Evolutionary conservation across 805 yeast genomes (phyloP), one percentile per base, ranked within the genome.

Genomic region (Myxozyma udenii): DNA sequence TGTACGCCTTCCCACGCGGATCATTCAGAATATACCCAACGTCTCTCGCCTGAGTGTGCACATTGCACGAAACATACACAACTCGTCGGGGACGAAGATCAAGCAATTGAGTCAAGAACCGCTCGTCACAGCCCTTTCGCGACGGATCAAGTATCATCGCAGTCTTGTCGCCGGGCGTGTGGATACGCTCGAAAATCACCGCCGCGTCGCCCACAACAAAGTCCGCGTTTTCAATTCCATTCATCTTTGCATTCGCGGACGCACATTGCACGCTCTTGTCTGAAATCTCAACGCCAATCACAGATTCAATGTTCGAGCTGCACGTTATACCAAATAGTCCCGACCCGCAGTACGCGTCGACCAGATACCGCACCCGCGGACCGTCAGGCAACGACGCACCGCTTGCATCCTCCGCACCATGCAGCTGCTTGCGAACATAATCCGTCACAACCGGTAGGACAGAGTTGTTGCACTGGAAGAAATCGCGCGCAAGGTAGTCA

Each of bases 11-110:
- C 5, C 65, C 68, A 19, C 71, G 75, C 6, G 91, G 83, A 33
- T 81, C 76, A 55, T 77, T 78, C 50, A 90, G 68, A 64, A 93
- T 86, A 74, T 81, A 89, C 61, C 87, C 91, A 41, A 93, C 67
- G 67, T 93, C 98, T 62, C 98, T 76, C 3, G 98, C 98, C 70
- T 93, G 98, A 18, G 96, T 87, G 71, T 91, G 97, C 44, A 93
- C 98, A 66, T 93, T 93, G 74, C 98, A 93, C 56, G 96, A 87
- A 51, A 93, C 86, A 70, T 93, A 93, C n/a, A 93, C 95, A 48
- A 93, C 81, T 62, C 83, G 82, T 14, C 85, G 85, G 2, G 98
- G 98, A 56, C 78, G 74, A 69, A 86, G 93, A 19, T 75, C 87
- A 19, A 93, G 78, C 51, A 93, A 74, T 71, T 93, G 98, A 60